These are phyloP conservation scores for Tremella mesenterica DNA, from an alignment of 768 basidiomycete genomes.

Conservation along the genomic window DNA sequence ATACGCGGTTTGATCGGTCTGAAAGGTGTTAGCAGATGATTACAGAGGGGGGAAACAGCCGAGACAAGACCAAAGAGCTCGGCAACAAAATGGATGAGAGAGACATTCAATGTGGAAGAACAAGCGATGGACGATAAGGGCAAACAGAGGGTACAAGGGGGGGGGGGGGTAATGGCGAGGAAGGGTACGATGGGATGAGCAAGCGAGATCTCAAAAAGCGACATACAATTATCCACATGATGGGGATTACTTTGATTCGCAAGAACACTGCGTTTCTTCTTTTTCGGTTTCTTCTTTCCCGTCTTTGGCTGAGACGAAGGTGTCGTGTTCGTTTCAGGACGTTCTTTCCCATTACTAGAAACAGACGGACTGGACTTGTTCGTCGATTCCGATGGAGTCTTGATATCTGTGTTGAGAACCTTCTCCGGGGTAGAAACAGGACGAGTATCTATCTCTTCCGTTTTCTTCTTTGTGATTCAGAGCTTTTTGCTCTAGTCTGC, in stretches of 20 bases:
- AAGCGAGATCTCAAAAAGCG: no score
- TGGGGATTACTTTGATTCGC: conserved; percentile 94
- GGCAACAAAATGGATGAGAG: no score
- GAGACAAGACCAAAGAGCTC: no score
- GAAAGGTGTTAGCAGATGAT: conserved; percentile 5
- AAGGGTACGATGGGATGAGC: no score
- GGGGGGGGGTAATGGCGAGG: no score
- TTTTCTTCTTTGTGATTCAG: background rate
- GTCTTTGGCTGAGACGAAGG: background rate
- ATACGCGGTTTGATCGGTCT: conserved; percentile 34
- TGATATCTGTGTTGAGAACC: conserved; percentile 5
- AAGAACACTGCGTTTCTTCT: conserved; percentile 85
- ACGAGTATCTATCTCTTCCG: background rate
- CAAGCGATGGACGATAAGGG: no score
- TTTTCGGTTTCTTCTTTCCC: conserved; percentile 53
- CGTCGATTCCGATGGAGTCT: conserved; percentile 5
- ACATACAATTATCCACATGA: conserved; percentile 70
- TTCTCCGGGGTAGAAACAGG: background rate
- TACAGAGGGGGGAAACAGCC: no score
- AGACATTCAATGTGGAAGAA: no score
- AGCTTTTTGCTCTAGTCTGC: conserved; percentile 3
- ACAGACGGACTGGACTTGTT: conserved; percentile 3
- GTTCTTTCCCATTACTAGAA: background rate
- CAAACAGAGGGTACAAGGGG: no score
- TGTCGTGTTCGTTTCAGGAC: background rate